phyloP scores from a whole-genome alignment of 1,139 yeast species.

The Meyerozyma sp. region DNA sequence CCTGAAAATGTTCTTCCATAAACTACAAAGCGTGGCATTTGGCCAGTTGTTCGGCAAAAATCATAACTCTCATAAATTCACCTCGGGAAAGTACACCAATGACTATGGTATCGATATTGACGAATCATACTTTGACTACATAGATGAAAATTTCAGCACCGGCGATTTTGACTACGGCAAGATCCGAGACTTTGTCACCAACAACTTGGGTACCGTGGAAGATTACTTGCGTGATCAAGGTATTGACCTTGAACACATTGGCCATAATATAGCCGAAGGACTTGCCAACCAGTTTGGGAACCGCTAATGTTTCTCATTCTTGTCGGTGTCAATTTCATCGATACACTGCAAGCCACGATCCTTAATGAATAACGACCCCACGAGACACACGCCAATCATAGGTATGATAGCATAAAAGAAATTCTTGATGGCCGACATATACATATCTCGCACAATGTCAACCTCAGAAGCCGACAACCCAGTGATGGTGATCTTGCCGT shows the following conservation, averaged over 20 bases:
- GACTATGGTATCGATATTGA: slow-evolving; percentile 9
- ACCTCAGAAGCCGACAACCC: slow-evolving; percentile 8
- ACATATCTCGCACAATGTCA: slow-evolving; percentile 10
- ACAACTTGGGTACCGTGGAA: slow-evolving; percentile 9
- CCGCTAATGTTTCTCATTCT: background rate
- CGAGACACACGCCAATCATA: slow-evolving; percentile 12
- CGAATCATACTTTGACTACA: slow-evolving; percentile 15
- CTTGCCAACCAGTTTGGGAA: background rate
- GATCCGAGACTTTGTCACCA: slow-evolving; percentile 13
- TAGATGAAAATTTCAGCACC: slow-evolving; percentile 13
- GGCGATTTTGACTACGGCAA: slow-evolving; percentile 11
- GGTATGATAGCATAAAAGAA: slow-evolving; percentile 14
- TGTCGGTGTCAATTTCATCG: slow-evolving; percentile 9
- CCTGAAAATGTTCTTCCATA: background rate
- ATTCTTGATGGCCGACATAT: slow-evolving; percentile 13
- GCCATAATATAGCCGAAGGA: background rate
- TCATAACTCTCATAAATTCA: background rate
- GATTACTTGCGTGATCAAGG: slow-evolving; percentile 8
- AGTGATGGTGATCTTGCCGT: slow-evolving; percentile 9
- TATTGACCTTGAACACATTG: slow-evolving; percentile 5
- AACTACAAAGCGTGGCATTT: background rate
- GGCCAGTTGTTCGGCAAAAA: background rate
- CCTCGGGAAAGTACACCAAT: slow-evolving; percentile 1
- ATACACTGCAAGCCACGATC: slow-evolving; percentile 16
- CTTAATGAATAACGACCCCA: slow-evolving; percentile 10